Evolutionary conservation across 75 land plant species (phyloP).

Genomic region (Cupressus sempervirens): DNA sequence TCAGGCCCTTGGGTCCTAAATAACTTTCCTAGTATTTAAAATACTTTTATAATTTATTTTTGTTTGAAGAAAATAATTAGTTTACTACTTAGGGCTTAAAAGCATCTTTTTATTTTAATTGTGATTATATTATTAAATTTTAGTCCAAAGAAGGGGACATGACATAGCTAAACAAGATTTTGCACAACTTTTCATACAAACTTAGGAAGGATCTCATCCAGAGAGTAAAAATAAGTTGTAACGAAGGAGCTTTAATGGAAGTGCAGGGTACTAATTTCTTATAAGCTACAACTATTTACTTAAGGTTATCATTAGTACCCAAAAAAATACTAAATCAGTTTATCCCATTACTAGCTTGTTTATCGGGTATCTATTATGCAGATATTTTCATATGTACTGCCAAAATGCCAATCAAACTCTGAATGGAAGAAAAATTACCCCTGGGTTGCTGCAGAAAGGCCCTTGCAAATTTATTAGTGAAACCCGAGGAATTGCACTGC

Average conservation of each 20-base stretch:
- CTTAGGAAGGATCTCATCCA: not conserved
- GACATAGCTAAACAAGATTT: too few relatives aligned
- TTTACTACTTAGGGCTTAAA: too few relatives aligned
- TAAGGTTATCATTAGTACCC: not conserved
- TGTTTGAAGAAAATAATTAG: too few relatives aligned
- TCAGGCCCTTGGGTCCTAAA: too few relatives aligned
- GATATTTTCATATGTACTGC: not conserved
- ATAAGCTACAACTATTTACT: not conserved
- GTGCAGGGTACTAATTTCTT: not conserved
- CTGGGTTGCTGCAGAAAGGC: not conserved
- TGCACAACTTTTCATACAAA: not conserved
- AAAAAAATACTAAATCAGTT: not conserved
- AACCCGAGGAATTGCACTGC: too few relatives aligned
- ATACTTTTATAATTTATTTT: too few relatives aligned
- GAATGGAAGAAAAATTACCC: not conserved
- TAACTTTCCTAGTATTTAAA: too few relatives aligned
- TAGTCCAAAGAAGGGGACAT: too few relatives aligned
- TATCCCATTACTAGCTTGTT: not conserved
- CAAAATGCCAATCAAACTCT: not conserved
- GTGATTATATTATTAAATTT: too few relatives aligned
- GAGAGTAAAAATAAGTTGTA: not conserved
- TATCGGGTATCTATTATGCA: not conserved
- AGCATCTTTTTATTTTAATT: too few relatives aligned
- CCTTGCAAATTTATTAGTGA: too few relatives aligned
- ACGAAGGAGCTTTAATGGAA: not conserved